Percentiles rank a stretch among this genome's conserved stretches.
phyloP scores from a whole-genome alignment of 106 monocot genomes.

The Posidonia australis region DNA sequence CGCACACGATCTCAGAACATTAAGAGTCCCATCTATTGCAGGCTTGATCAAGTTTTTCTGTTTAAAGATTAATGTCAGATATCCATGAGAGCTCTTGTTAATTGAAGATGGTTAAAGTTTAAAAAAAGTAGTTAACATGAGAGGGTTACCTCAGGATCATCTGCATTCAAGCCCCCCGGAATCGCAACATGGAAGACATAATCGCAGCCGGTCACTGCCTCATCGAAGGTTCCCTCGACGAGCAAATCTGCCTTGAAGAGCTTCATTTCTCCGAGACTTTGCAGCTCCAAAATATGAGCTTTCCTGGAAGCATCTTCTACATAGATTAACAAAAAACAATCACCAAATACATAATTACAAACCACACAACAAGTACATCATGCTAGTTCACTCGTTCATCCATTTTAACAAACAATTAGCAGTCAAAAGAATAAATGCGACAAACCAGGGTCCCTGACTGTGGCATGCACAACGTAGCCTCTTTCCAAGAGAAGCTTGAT shows the following conservation, averaged over 20 bases:
- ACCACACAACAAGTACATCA: too few relatives aligned
- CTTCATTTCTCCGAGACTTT: neutral
- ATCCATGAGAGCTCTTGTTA: too few relatives aligned
- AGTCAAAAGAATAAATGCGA: neutral
- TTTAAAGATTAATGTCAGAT: neutral
- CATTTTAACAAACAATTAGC: neutral
- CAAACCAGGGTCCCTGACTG: conserved; percentile 41
- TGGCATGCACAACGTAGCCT: conserved; percentile 43
- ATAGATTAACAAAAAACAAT: too few relatives aligned
- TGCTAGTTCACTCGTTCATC: too few relatives aligned
- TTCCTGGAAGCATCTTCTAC: too few relatives aligned
- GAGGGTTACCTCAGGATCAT: conserved; percentile 20
- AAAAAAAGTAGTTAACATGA: too few relatives aligned
- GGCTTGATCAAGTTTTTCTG: conserved; percentile 13
- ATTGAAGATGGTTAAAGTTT: too few relatives aligned
- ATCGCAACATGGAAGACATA: conserved; percentile 16
- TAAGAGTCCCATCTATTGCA: conserved; percentile 11
- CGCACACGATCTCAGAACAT: conserved; percentile 13
- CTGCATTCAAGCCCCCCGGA: neutral
- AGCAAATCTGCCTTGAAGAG: conserved; percentile 15
- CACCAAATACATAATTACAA: too few relatives aligned
- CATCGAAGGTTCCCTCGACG: conserved; percentile 15
- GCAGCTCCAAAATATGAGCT: too few relatives aligned
- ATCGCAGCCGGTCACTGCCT: conserved; percentile 15
- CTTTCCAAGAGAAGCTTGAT: conserved; percentile 36